Evolutionary conservation across 208 protist genomes (phyloP).

Genomic region (Crithidia acanthocephali): DNA sequence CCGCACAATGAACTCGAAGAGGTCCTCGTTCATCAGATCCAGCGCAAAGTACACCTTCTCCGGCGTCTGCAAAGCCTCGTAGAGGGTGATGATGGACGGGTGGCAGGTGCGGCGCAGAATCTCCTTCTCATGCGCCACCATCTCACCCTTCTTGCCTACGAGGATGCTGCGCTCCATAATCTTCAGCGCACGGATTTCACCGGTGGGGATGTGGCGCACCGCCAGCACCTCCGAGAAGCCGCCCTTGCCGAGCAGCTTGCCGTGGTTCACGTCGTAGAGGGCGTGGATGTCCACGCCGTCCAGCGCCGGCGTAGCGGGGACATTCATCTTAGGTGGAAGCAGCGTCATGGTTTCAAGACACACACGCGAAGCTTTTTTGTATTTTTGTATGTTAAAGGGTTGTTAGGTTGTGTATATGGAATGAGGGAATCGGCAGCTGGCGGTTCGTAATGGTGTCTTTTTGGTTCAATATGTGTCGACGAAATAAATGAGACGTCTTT

Average conservation of each 20-base stretch:
- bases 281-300: slow-evolving; percentile 61
- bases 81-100: slow-evolving; percentile 82
- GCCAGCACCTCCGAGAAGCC: slow-evolving; percentile 83
- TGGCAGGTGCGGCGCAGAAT: slow-evolving; percentile 83
- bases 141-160: slow-evolving; percentile 77
- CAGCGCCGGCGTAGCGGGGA: slow-evolving; percentile 76
- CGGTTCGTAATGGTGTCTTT: too few species aligned
- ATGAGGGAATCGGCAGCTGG: too few species aligned
- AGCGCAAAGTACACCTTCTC: slow-evolving; percentile 84
- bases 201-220: slow-evolving; percentile 59
- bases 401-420: too few species aligned
- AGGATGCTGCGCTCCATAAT: slow-evolving; percentile 68
- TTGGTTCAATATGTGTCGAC: too few species aligned
- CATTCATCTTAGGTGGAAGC: slow-evolving; percentile 47
- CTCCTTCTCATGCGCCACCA: slow-evolving; percentile 88
- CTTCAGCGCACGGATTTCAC: slow-evolving; percentile 79
- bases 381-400: too few species aligned
- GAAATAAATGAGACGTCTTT: too few species aligned
- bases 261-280: slow-evolving; percentile 71
- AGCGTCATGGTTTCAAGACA: slow-evolving; percentile 5
- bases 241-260: slow-evolving; percentile 69
- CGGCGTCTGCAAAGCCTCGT: slow-evolving; percentile 73
- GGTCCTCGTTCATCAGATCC: slow-evolving; percentile 84
- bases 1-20: slow-evolving; percentile 88
- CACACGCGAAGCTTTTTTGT: too few species aligned